Evolutionary conservation across 2,329 filamentous ascomycete species (phyloP).

Genomic region (Nemania serpens): DNA sequence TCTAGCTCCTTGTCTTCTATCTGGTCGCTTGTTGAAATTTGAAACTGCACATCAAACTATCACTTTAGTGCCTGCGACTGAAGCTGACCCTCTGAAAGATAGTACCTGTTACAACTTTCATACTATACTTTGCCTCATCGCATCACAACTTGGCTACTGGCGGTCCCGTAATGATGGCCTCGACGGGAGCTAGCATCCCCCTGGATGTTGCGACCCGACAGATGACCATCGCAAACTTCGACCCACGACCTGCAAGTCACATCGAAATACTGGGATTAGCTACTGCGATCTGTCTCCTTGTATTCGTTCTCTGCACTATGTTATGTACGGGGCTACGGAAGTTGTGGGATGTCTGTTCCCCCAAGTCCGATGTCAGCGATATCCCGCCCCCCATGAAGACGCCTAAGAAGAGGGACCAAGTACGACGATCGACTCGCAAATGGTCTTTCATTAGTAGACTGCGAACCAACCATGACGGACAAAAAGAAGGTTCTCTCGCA

Average conservation of each 20-base stretch:
- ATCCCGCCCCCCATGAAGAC: not conserved
- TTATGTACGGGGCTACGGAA: constrained; percentile 7
- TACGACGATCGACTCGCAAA: not conserved
- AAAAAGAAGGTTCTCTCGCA: not conserved
- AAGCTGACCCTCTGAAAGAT: too few species aligned
- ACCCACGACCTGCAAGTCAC: constrained; percentile 11
- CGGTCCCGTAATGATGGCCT: not conserved
- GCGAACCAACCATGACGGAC: not conserved
- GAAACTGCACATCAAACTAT: too few species aligned
- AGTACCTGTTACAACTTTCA: not conserved
- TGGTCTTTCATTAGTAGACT: not conserved
- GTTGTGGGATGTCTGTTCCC: not conserved
- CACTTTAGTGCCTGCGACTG: too few species aligned
- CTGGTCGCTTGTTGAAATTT: too few species aligned
- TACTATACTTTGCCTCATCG: not conserved
- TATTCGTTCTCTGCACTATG: constrained; percentile 15
- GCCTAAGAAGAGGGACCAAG: not conserved
- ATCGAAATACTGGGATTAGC: constrained; percentile 24
- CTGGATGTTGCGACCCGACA: constrained; percentile 6
- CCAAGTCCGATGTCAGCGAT: not conserved
- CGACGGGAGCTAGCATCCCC: not conserved
- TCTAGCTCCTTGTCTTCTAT: too few species aligned
- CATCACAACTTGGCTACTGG: not conserved
- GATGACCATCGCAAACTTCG: constrained; percentile 4
- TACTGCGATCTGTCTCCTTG: constrained; percentile 22